A percentile compares a stretch with the other conserved stretches of the same genome.
Evolutionary conservation across 2,329 filamentous ascomycete species (phyloP).

Genomic region (Calonectria honghensis): DNA sequence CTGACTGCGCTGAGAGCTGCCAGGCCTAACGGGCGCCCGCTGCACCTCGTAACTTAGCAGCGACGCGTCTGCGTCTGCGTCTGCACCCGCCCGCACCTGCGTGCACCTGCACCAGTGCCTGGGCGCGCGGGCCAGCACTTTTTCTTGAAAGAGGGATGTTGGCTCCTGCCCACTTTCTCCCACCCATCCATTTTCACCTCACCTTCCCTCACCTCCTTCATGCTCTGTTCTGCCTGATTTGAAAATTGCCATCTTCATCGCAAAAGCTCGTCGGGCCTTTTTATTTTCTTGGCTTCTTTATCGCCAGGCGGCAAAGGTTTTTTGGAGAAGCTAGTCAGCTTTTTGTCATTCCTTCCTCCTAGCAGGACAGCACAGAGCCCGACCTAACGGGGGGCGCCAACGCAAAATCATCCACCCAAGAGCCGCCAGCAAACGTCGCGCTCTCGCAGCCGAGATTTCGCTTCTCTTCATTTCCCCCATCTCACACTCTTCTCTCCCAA

Average conservation of each 20-base stretch:
- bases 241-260: conserved; percentile 27
- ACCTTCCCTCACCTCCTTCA: conserved; percentile 38
- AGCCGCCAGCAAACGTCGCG: conserved; percentile 33
- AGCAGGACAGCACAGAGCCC: conserved; percentile 19
- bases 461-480: conserved; percentile 42
- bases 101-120: conserved; percentile 25
- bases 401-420: conserved; percentile 32
- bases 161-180: conserved; percentile 45
- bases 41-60: conserved; percentile 18
- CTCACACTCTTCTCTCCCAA: conserved; percentile 23
- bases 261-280: conserved; percentile 25
- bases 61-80: conserved; percentile 47
- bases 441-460: conserved; percentile 38
- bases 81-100: conserved; percentile 15
- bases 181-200: conserved; percentile 46
- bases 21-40: conserved; percentile 33
- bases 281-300: conserved; percentile 5
- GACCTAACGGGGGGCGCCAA: conserved; percentile 29
- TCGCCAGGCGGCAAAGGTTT: conserved; percentile 11
- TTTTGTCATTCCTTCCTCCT: conserved; percentile 21
- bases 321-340: conserved; percentile 1
- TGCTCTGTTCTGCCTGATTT: conserved; percentile 32
- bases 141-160: conserved; percentile 34
- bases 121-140: conserved; percentile 47
- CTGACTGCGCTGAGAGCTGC: conserved; percentile 1